Evolutionary conservation across 1,139 yeast species (phyloP), one percentile per base, ranked within the genome.

Genomic region (Meyerozyma athensensis): DNA sequence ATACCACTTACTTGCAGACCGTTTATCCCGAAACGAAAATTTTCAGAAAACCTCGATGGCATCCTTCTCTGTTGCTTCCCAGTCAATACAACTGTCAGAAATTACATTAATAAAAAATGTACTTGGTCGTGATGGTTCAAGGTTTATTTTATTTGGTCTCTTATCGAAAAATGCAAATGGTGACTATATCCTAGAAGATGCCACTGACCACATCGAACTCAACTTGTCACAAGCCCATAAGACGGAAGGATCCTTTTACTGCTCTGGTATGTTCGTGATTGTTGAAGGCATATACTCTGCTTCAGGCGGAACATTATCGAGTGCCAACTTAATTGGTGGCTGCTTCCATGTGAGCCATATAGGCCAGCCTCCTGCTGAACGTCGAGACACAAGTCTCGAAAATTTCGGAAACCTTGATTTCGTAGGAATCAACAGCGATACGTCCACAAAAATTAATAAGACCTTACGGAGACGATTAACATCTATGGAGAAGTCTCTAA

Each of bases 291-390:
- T 86, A 18, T 86, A 86, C 51, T 75, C 86, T 0, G 80, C 78
- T 5, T 74, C 79, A 16, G 84, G 82, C 18, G 77, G 73, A 30
- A 43, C 52, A 13, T 47, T 56, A 22, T 52, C 50, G 36, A 48
- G 54, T 16, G 56, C 58, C 14, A 54, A 58, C 37, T 61, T 63
- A 26, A 57, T 65, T 20, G 70, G 72, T 19, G 76, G 76, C 3
- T 62, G 68, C 36, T 89, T 92, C 52, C 79, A 83, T 45, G 95
- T 85, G 2, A 74, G 85, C 26, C 75, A 84, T 10, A 69, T 90
- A 38, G 86, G 86, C 2, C 96, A 87, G 43, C 98, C 98, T 1
- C 90, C 95, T 0, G 83, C 89, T 3, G 98, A 92, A 55, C 68
- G 76, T 47, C 67, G 97, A 42, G 81, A 74, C 12, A 57, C 53